Percentiles rank a stretch among this genome's conserved stretches.
phyloP scores from a whole-genome alignment of 129 eudicot species.

The Chrysanthemum makinoi region DNA sequence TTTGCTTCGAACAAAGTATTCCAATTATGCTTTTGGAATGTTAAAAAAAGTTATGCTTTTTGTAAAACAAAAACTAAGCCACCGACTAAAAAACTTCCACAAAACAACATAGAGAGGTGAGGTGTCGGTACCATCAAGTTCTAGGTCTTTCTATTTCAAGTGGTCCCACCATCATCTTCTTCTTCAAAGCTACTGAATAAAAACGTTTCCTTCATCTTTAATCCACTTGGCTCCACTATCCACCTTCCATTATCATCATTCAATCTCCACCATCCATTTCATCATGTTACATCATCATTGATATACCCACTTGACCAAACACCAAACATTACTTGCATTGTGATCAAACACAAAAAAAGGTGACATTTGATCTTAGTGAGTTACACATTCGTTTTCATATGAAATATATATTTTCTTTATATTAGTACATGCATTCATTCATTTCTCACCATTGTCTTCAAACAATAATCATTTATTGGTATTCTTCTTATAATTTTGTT shows the following conservation, averaged over 20 bases:
- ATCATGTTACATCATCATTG: not conserved
- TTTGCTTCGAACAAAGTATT: too few species aligned
- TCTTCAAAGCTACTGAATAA: constrained; percentile 29
- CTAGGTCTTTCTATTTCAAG: too few species aligned
- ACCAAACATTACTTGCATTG: constrained; percentile 18
- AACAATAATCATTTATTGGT: not conserved
- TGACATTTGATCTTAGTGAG: constrained; percentile 34
- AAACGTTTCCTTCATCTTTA: constrained; percentile 28
- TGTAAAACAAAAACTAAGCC: too few species aligned
- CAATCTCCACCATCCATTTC: constrained; percentile 35
- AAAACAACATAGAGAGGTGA: too few species aligned
- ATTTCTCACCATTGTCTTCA: constrained; percentile 10
- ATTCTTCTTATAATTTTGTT: too few species aligned
- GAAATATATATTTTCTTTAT: constrained; percentile 15
- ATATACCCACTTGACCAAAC: constrained; percentile 18
- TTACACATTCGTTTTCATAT: constrained; percentile 21
- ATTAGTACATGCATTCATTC: constrained; percentile 11
- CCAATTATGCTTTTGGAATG: too few species aligned
- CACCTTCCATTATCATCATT: constrained; percentile 27
- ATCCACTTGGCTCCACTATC: constrained; percentile 27
- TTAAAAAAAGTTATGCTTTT: too few species aligned
- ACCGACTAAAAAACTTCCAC: too few species aligned
- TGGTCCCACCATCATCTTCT: too few species aligned
- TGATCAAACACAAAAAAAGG: not conserved
- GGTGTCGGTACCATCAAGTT: too few species aligned